Conservation (phyloP, 1,284 basidiomycete species). For the Entoloma clypeatum region DNA sequence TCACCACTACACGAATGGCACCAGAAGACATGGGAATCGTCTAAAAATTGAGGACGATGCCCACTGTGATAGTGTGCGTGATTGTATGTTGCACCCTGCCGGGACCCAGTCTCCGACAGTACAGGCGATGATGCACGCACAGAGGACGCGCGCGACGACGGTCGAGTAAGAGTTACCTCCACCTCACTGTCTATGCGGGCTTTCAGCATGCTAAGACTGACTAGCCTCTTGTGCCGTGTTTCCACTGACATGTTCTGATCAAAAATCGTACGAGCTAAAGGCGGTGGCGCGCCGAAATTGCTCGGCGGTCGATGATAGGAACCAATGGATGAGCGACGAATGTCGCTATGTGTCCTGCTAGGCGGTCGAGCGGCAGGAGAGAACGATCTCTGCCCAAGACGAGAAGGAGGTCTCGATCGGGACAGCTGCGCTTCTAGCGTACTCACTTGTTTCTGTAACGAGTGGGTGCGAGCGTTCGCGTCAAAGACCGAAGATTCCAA, state of each 20-base stretch:
- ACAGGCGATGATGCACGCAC: constrained; percentile 36
- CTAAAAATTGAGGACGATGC: constrained; percentile 65
- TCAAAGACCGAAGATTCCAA: constrained; percentile 73
- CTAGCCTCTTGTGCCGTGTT: constrained; percentile 78
- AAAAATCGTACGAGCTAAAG: constrained; percentile 48
- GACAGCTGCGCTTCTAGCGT: constrained; percentile 60
- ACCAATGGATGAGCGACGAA: constrained; percentile 45
- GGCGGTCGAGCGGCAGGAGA: constrained; percentile 43
- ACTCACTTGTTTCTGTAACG: constrained; percentile 65
- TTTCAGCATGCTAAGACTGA: constrained; percentile 85
- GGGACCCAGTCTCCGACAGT: constrained; percentile 19
- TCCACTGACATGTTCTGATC: constrained; percentile 71
- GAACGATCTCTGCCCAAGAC: constrained; percentile 37
- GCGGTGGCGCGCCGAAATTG: constrained; percentile 27
- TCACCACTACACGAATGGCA: constrained; percentile 77
- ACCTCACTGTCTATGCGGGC: constrained; percentile 82
- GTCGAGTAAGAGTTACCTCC: constrained; percentile 37
- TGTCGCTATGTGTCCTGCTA: constrained; percentile 46
- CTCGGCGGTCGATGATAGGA: constrained; percentile 34
- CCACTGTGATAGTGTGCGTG: constrained; percentile 17
- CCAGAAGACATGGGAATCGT: constrained; percentile 84
- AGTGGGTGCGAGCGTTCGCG: constrained; percentile 65
- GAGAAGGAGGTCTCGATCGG: constrained; percentile 34
- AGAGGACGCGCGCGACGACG: constrained; percentile 52
- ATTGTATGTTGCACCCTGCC: constrained; percentile 18